phyloP scores from a whole-genome alignment of 2,329 filamentous ascomycete genomes.

The Geosmithia morbida region DNA sequence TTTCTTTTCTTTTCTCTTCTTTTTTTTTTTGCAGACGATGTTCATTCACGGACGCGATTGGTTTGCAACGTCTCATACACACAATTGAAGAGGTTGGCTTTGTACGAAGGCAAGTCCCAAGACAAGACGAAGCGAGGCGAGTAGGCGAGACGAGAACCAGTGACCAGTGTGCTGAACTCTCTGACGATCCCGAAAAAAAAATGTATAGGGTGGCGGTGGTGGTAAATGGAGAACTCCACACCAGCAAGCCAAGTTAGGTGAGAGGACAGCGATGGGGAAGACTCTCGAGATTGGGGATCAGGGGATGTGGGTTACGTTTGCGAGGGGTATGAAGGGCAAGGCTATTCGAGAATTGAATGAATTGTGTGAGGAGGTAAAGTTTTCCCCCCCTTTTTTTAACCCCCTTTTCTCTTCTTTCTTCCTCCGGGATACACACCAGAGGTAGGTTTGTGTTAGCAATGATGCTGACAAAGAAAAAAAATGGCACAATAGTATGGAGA shows the following conservation, averaged over 20 bases:
- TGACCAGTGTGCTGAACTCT: too few relatives aligned
- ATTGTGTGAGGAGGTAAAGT: slow-evolving; percentile 50
- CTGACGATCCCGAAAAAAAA: too few relatives aligned
- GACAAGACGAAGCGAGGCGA: too few relatives aligned
- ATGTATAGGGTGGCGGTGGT: not conserved
- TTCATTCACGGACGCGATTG: too few relatives aligned
- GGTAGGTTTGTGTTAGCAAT: not conserved
- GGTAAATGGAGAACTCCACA: slow-evolving; percentile 49
- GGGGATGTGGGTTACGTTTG: slow-evolving; percentile 69
- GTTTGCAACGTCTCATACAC: too few relatives aligned
- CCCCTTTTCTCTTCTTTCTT: not conserved
- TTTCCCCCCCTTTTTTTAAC: not conserved
- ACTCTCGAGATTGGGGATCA: slow-evolving; percentile 51
- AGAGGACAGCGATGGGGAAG: slow-evolving; percentile 24
- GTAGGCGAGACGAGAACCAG: too few relatives aligned
- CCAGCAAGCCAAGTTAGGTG: slow-evolving; percentile 33
- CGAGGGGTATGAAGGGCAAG: slow-evolving; percentile 55
- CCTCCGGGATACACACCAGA: not conserved
- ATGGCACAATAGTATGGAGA: slow-evolving; percentile 62
- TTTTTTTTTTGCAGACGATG: too few relatives aligned
- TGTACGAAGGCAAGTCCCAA: too few relatives aligned
- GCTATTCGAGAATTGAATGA: slow-evolving; percentile 52
- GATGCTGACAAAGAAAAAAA: slow-evolving; percentile 7
- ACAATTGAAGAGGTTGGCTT: too few relatives aligned
- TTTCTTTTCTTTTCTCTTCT: too few relatives aligned